Evolutionary conservation across 2,329 filamentous ascomycete genomes (phyloP).

Genomic region (Colletotrichum caudatum): DNA sequence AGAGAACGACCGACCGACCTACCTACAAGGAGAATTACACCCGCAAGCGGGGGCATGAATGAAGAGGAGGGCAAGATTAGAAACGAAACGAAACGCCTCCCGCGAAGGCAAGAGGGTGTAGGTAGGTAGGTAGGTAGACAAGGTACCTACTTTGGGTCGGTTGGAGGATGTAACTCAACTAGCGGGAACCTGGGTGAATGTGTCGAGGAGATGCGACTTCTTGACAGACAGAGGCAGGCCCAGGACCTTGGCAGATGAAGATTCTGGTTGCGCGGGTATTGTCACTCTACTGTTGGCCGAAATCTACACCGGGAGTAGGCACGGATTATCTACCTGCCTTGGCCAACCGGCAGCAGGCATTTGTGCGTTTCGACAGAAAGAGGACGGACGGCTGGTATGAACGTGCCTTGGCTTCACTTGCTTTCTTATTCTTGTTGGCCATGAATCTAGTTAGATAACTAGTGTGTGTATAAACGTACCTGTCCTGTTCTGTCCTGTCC

Average conservation of each 20-base stretch:
- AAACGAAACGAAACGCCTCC: neutral
- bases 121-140: neutral
- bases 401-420: neutral
- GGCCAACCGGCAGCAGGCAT: neutral
- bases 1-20: neutral
- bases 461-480: neutral
- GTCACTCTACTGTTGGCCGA: neutral
- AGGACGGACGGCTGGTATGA: neutral
- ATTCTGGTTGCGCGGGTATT: neutral
- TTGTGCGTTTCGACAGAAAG: neutral
- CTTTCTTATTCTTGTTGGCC: slow-evolving; percentile 3
- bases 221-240: neutral
- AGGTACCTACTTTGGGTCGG: neutral
- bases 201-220: neutral
- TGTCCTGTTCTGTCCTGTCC: neutral
- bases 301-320: neutral
- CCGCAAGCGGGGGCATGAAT: neutral
- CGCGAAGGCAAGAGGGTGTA: neutral
- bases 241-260: slow-evolving; percentile 1
- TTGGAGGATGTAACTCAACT: neutral
- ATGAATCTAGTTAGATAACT: neutral
- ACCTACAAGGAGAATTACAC: neutral
- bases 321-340: too few species aligned
- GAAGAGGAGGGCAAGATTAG: neutral
- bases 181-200: neutral